Base-by-base conservation (phyloP, 129 eudicot genomes). In the Flaveria ramosissima region DNA sequence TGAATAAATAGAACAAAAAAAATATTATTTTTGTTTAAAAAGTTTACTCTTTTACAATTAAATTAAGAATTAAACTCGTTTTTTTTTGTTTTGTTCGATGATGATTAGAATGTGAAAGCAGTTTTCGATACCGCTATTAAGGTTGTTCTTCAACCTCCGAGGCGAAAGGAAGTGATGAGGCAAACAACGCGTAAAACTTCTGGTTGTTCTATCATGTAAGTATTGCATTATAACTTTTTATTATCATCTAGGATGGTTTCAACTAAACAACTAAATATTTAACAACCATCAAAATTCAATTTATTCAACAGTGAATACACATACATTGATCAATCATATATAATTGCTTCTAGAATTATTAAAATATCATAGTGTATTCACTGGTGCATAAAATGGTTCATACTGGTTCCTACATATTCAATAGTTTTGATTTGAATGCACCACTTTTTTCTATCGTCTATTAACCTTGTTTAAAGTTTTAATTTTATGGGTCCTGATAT, bases 51-150 rank as follows among this genome's bases (percentile, higher is more conserved):
- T 61, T 53, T 43, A 15, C 32, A 43, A 21, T 45, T 65, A 16
- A 67, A 46, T 12, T 24, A 57, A 56, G 6, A 46, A 62, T 19
- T 67, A 56, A 68, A 45, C 71, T 67, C 11, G 11, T 27, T 51
- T 27, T 1, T n/a, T 20, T 51, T 23, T 9, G 13, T 23, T 64
- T 73, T 24, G 39, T 14, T 4, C 10, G 8, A 9, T 75, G 59
- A 36, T 75, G 71, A 69, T 39, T 83, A 94, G 99, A 94, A 94
- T 80, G 99, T 94, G 74, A 94, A 94, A 83, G 97, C 90, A 80
- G 99, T 91, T 55, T 94, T 94, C 73, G 99, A 94, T 84, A 94
- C 94, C 42, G 99, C 99, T 41, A 91, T 94, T 66, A 94, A 94
- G 81, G 97, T 88, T 78, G 99, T 94, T 74, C 89, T 94, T 78